Base-by-base conservation (phyloP, 805 yeast species). In the Metschnikowia lunata region DNA sequence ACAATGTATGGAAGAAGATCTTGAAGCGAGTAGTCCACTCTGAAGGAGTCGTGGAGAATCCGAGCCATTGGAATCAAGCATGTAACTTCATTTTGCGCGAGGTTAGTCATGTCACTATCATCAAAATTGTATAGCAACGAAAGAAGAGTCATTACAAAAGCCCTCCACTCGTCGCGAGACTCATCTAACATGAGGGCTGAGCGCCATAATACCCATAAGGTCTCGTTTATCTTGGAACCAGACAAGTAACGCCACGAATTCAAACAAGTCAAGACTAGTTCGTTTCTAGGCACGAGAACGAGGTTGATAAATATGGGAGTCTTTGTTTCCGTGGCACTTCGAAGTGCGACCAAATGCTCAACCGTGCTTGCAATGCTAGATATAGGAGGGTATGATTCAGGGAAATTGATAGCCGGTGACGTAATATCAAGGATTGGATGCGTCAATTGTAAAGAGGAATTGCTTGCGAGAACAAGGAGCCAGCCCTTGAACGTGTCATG, bases 151-250 rank as follows among this genome's bases (percentile, higher is more conserved):
- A 75, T 65, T 0, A 78, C 68, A 50, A 78, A 78, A 0, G 85
- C 75, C 12, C 69, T 70, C 88, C 89, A 83, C 29, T 83, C 88
- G 50, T 72, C 67, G 33, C 57, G 61, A 18, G 58, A 49, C 3
- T 64, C 67, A 15, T 67, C 71, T 9, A 77, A 46, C 40, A 74
- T 63, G 15, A 72, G 58, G 1, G 85, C 78, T 1, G 80, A 60
- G 37, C 83, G 69, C 88, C 89, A 85, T 3, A 75, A 66, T 39
- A 80, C 61, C 79, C 83, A 74, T n/a, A 83, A 64, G 30, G 72
- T 73, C 53, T 80, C 82, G 52, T 71, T 73, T 4, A 79, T 70
- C 44, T 74, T 74, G 2, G 83, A 67, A n/a, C 83, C 85, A 5
- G 81, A 72, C 14, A 83, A 57, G 48, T 75, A 74, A 43, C 69